Evolutionary conservation across 129 eudicot genomes (phyloP).

Genomic region (Solidago caesia): DNA sequence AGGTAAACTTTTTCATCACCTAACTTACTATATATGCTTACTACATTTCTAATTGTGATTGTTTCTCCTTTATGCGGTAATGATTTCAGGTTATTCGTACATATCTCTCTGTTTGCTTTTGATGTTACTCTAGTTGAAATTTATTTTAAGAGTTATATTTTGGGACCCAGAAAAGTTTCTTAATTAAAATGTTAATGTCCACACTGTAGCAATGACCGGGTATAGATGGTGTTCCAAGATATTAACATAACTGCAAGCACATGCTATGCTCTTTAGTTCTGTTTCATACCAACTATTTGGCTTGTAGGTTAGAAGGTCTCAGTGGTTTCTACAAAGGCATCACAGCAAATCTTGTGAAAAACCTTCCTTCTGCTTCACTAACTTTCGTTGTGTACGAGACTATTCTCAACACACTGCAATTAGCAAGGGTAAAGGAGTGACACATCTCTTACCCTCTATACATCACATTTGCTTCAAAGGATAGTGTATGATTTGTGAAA

Average conservation of each 20-base stretch:
- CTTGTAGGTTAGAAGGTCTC: slow-evolving; percentile 72
- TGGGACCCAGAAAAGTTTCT: not conserved
- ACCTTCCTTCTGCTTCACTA: slow-evolving; percentile 89
- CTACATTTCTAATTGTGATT: slow-evolving; percentile 4
- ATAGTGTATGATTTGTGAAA: slow-evolving; percentile 4
- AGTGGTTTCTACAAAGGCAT: slow-evolving; percentile 91
- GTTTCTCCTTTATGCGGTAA: slow-evolving; percentile 2
- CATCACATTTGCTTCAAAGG: not conserved
- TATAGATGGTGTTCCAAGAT: slow-evolving; percentile 67
- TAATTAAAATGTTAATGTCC: not conserved
- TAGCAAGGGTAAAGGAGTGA: slow-evolving; percentile 44
- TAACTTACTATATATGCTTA: not conserved
- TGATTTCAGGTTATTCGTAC: slow-evolving; percentile 81
- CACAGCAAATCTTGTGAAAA: slow-evolving; percentile 85
- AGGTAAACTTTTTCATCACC: slow-evolving; percentile 39
- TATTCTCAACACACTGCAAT: slow-evolving; percentile 65
- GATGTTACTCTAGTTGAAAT: not conserved
- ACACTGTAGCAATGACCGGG: slow-evolving; percentile 82
- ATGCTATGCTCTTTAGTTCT: not conserved
- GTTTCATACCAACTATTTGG: slow-evolving; percentile 1
- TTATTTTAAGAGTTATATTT: not conserved
- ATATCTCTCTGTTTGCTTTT: slow-evolving; percentile 16
- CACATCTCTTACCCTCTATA: not conserved
- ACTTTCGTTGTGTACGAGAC: slow-evolving; percentile 89
- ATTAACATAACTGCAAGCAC: slow-evolving; percentile 8